Conservation (phyloP, 163 green algal genomes). For the Chlorella variabilis region DNA sequence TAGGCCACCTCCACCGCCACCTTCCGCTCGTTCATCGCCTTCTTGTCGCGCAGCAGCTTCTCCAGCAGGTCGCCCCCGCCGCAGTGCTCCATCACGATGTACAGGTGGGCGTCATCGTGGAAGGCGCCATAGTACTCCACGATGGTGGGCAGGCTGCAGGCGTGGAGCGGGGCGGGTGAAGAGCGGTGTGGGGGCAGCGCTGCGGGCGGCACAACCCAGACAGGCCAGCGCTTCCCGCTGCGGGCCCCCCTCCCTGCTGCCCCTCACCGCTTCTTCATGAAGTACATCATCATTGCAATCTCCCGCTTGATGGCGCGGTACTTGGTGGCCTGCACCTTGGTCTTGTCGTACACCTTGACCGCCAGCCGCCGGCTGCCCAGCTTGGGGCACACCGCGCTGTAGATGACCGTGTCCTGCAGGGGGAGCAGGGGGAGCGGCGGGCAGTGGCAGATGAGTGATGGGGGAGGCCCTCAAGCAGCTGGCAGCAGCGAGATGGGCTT, state of each 20-base stretch:
- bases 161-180: not conserved
- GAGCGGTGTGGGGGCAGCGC: no score
- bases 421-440: no score
- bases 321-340: constrained; percentile 65
- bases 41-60: constrained; percentile 63
- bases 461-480: no score
- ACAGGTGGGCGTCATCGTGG: constrained; percentile 82
- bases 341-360: constrained; percentile 79
- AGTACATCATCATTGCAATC: constrained; percentile 78
- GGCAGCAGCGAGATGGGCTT: no score
- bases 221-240: no score
- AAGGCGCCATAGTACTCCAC: constrained; percentile 73
- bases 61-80: constrained; percentile 74
- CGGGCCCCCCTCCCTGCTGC: no score
- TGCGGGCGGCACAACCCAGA: no score
- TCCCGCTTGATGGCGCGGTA: constrained; percentile 73
- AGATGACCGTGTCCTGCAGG: constrained; percentile 68
- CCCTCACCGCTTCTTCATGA: constrained; percentile 62
- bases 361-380: constrained; percentile 58
- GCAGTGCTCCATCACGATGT: constrained; percentile 90
- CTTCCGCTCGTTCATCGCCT: constrained; percentile 56
- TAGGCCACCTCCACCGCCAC: constrained; percentile 59
- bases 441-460: no score
- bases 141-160: constrained; percentile 61
- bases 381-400: constrained; percentile 57